Percentiles rank a stretch among this genome's conserved stretches.
Conservation (phyloP, 805 yeast genomes). For the Saccharomyces paradoxus region DNA sequence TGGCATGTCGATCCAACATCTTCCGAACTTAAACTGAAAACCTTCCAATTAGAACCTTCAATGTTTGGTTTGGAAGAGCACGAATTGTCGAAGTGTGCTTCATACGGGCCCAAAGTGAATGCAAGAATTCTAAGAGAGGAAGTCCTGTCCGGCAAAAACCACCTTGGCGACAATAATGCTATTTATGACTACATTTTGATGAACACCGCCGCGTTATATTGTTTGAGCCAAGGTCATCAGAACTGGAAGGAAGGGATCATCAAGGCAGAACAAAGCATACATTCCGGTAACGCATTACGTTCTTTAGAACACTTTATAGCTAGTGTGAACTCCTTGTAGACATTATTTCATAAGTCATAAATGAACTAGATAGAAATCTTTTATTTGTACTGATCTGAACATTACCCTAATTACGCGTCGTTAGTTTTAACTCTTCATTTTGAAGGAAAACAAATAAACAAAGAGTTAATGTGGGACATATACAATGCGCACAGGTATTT, state of each 20-base stretch:
- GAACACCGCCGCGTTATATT: constrained; percentile 83
- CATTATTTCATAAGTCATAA: background rate
- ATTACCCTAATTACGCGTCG: background rate
- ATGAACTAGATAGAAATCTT: background rate
- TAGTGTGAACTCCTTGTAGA: constrained; percentile 15
- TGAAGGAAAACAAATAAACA: constrained; percentile 6
- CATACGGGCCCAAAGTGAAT: constrained; percentile 84
- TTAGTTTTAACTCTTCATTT: constrained; percentile 1
- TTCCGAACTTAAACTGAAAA: constrained; percentile 27
- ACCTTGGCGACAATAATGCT: constrained; percentile 46
- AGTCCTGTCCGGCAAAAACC: constrained; percentile 37
- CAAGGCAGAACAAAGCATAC: constrained; percentile 61
- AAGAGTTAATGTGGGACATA: background rate
- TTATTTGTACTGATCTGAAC: background rate
- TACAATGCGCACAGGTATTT: background rate
- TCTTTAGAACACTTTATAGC: constrained; percentile 47
- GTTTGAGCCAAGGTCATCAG: constrained; percentile 57
- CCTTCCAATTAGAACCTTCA: constrained; percentile 48
- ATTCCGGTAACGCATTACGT: constrained; percentile 54
- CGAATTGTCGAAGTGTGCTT: constrained; percentile 54
- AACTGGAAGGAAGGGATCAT: constrained; percentile 74
- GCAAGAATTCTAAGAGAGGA: constrained; percentile 44
- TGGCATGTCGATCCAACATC: constrained; percentile 54
- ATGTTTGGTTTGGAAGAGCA: constrained; percentile 82
- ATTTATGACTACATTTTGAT: constrained; percentile 82